phyloP scores from a whole-genome alignment of 768 basidiomycete species.

The Pholiota conissans region DNA sequence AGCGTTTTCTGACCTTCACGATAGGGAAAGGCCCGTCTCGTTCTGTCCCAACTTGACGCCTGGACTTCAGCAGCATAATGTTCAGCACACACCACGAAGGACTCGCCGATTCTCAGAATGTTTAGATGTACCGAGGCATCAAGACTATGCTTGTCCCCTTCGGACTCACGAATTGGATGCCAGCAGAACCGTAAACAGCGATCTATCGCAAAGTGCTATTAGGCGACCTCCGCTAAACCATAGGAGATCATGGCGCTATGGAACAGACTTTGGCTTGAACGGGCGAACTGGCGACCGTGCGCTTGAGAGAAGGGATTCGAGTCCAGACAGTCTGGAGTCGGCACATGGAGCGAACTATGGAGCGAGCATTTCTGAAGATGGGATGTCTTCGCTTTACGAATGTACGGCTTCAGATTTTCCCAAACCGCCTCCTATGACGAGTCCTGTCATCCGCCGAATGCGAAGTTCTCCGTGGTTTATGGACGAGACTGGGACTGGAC shows the following conservation, averaged over 20 bases:
- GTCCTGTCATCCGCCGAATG: conserved; percentile 41
- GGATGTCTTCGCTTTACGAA: conserved; percentile 31
- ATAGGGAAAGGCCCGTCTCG: conserved; percentile 1
- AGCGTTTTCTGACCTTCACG: not conserved
- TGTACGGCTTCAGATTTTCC: conserved; percentile 38
- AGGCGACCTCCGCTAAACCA: not conserved
- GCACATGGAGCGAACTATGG: not conserved
- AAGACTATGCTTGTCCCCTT: not conserved
- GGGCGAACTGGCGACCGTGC: not conserved
- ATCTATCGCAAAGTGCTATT: not conserved
- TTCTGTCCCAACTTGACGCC: not conserved
- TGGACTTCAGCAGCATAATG: not conserved
- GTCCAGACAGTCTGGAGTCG: not conserved
- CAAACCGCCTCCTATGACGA: conserved; percentile 41
- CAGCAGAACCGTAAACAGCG: not conserved
- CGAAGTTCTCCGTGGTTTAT: conserved; percentile 44
- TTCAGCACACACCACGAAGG: not conserved
- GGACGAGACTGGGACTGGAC: conserved; percentile 4
- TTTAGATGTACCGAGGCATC: not conserved
- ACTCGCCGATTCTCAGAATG: conserved; percentile 3
- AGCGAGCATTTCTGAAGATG: conserved; percentile 24
- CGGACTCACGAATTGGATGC: not conserved
- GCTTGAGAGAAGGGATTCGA: not conserved
- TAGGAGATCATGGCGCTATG: not conserved
- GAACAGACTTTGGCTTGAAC: conserved; percentile 7